A percentile compares a stretch with the other conserved stretches of the same genome.
Evolutionary conservation across 2,329 filamentous ascomycete genomes (phyloP).

Genomic region (Chrysoporthe deuterocubensis): DNA sequence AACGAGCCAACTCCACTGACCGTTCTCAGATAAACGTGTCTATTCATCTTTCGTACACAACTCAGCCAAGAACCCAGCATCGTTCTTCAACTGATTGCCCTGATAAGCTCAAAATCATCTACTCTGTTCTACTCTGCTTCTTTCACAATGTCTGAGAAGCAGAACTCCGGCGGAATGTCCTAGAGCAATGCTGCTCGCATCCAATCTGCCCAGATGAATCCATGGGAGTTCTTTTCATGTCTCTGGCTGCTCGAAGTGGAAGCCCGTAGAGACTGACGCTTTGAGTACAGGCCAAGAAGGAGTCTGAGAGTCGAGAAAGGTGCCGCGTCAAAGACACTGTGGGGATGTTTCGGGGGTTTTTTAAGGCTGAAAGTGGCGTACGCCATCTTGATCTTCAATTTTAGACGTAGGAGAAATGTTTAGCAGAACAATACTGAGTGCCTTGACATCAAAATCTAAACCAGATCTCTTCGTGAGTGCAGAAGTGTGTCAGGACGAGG

Average conservation of each 20-base stretch:
- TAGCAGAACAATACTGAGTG: background rate
- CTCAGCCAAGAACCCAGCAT: background rate
- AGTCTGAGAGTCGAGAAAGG: background rate
- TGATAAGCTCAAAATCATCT: background rate
- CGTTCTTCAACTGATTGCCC: background rate
- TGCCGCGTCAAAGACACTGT: too few relatives aligned
- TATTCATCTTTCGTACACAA: background rate
- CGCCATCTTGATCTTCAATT: too few relatives aligned
- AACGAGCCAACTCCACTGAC: too few relatives aligned
- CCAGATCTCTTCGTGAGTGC: background rate
- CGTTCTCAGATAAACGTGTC: too few relatives aligned
- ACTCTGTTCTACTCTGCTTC: background rate
- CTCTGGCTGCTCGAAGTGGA: too few relatives aligned
- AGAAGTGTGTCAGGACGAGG: too few relatives aligned
- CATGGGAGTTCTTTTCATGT: background rate
- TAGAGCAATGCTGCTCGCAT: conserved; percentile 4
- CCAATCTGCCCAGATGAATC: conserved; percentile 6
- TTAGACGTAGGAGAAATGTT: background rate
- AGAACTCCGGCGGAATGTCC: background rate
- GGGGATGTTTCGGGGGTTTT: too few relatives aligned
- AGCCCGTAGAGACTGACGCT: too few relatives aligned
- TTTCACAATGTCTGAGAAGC: conserved; percentile 13
- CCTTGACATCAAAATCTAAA: background rate
- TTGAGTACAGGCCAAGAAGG: conserved; percentile 11
- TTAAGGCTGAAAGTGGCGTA: too few relatives aligned